Base-by-base conservation (phyloP, 257 asterid species). In the Pogostemon cablin region DNA sequence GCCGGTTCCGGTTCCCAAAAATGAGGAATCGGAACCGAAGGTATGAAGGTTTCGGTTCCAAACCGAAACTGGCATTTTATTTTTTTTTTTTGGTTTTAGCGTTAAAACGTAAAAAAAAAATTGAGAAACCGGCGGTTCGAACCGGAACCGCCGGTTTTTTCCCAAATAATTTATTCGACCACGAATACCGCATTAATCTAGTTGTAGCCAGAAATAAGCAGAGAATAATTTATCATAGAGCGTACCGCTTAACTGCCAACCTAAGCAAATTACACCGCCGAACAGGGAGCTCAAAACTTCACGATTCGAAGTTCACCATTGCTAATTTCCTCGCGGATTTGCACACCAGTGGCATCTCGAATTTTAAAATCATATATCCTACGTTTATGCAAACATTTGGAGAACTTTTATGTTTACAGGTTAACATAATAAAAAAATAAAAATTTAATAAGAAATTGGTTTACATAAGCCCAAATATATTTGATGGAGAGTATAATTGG, bases 271-370 rank as follows among this genome's bases (percentile, higher is more conserved):
- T 7, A 53, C 47, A 43, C 62, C 77, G 72, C 75, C 77, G 39
- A 38, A 59, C 61, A 61, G 12, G 64, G 12, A 64, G 56, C 64
- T 53, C 65, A 60, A 39, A 57, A 55, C 75, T 61, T 71, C 77
- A 52, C 20, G 9, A 15, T 35, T 9, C 12, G 40, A 5, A 53
- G 44, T 41, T 52, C 12, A 6, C 15, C 32, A 40, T 34, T 49
- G 39, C 40, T 46, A 39, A n/a, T 32, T 41, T 32, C 46, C 44
- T 49, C 60, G 44, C 49, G 8, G 32, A 48, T 34, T 34, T 50
- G 39, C 67, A 67, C 58, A 55, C 53, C 52, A 53, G 15, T 48
- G 48, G 49, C 66, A 69, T 35, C 73, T 68, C 71, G 41, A 39
- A 11, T 39, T 8, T 4, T 6, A 4, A 55, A 58, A 57, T 59